phyloP scores from a whole-genome alignment of 306 rosid species.

The Dalbergia cochinchinensis region DNA sequence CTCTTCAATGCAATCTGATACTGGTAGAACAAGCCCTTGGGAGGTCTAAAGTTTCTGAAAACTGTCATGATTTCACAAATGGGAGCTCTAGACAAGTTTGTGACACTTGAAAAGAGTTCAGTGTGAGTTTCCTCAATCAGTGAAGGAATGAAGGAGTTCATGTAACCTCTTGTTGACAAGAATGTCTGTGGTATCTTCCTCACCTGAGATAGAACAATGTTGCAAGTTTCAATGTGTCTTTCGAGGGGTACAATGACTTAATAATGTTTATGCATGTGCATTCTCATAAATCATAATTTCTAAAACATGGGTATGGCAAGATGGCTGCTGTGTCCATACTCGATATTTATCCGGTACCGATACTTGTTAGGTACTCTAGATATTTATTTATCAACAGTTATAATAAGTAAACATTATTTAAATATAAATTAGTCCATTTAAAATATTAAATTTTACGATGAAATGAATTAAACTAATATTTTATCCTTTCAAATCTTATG shows the following conservation, averaged over 20 bases:
- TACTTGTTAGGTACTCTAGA: no score
- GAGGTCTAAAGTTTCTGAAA: background rate
- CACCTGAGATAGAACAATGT: conserved; percentile 54
- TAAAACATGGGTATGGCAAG: no score
- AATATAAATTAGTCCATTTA: no score
- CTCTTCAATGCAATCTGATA: conserved; percentile 30
- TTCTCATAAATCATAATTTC: background rate
- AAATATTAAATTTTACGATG: no score
- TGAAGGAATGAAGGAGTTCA: conserved; percentile 57
- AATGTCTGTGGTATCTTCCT: conserved; percentile 57
- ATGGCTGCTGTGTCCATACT: no score
- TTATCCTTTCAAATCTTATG: no score
- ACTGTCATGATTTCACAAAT: conserved; percentile 45
- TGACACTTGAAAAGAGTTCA: conserved; percentile 55
- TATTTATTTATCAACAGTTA: no score
- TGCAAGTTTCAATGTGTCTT: background rate
- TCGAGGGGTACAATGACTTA: background rate
- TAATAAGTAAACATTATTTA: no score
- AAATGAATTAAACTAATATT: no score
- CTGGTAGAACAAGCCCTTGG: conserved; percentile 41
- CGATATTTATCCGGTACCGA: no score
- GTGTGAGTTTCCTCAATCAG: conserved; percentile 67
- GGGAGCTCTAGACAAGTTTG: conserved; percentile 45
- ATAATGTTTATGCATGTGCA: background rate
- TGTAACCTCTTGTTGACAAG: conserved; percentile 45